Percentiles rank a stretch among this genome's conserved stretches.
Conservation (phyloP, 1,284 basidiomycete species). For the Tylopilus sp. region DNA sequence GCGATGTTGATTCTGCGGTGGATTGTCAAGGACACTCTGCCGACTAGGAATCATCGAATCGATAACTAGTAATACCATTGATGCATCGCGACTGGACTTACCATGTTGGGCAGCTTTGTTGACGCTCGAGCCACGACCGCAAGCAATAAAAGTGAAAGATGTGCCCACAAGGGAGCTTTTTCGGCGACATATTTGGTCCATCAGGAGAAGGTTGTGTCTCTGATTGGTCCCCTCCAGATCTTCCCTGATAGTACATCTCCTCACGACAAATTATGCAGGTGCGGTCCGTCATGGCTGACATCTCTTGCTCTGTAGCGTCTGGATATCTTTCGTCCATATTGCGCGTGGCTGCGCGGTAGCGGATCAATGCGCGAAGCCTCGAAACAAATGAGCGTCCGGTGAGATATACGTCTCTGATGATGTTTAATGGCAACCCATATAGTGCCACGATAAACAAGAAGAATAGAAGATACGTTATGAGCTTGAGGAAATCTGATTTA, state of each 20-base stretch:
- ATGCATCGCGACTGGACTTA: slow-evolving; percentile 38
- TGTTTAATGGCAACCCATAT: slow-evolving; percentile 96
- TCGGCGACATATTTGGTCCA: slow-evolving; percentile 92
- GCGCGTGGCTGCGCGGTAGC: slow-evolving; percentile 90
- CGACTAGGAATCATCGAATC: slow-evolving; percentile 50
- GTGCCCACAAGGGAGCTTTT: slow-evolving; percentile 94
- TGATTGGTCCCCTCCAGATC: slow-evolving; percentile 33
- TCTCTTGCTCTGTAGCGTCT: slow-evolving; percentile 85
- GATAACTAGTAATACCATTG: slow-evolving; percentile 8
- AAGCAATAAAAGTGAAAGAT: slow-evolving; percentile 99
- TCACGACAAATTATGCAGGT: slow-evolving; percentile 99
- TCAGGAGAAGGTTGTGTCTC: slow-evolving; percentile 41
- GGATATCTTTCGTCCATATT: slow-evolving; percentile 98
- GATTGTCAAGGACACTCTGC: slow-evolving; percentile 75
- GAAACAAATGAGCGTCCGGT: slow-evolving; percentile 89
- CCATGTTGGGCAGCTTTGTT: slow-evolving; percentile 97
- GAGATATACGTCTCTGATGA: slow-evolving; percentile 94
- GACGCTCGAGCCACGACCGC: slow-evolving; percentile 95
- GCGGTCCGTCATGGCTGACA: slow-evolving; percentile 76
- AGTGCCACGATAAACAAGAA: slow-evolving; percentile 89
- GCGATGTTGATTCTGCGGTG: slow-evolving; percentile 32
- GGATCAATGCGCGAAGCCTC: slow-evolving; percentile 81
- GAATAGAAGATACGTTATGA: slow-evolving; percentile 90
- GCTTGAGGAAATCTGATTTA: slow-evolving; percentile 81
- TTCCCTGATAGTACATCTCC: slow-evolving; percentile 70